Evolutionary conservation across 495 filamentous ascomycete genomes (phyloP).

Genomic region (Sabuloglossum arenarium): DNA sequence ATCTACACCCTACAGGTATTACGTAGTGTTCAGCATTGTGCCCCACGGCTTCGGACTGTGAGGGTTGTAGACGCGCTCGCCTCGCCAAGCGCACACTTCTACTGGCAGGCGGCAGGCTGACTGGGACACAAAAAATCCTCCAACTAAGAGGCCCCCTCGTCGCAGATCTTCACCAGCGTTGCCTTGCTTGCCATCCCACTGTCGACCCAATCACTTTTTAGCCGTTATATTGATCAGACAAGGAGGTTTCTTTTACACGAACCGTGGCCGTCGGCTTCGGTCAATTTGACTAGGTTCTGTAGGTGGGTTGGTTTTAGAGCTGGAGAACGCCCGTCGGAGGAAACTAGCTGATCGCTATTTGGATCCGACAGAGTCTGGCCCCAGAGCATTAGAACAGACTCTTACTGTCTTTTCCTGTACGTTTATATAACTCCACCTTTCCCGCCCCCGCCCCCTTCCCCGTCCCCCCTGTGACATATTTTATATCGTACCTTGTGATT

Average conservation of each 20-base stretch:
- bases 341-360: not conserved
- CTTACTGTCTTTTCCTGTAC: not conserved
- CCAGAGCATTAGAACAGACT: not conserved
- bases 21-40: not conserved
- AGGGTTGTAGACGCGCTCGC: not conserved
- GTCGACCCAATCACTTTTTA: not conserved
- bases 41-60: not conserved
- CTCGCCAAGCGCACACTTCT: not conserved
- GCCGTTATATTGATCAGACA: not conserved
- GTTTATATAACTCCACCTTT: not conserved
- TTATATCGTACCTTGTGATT: not conserved
- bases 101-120: not conserved
- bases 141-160: not conserved
- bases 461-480: not conserved
- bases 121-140: not conserved
- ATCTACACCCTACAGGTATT: not conserved
- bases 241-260: not conserved
- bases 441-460: not conserved
- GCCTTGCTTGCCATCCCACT: not conserved
- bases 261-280: not conserved
- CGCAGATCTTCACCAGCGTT: not conserved
- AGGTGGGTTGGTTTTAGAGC: too few relatives aligned
- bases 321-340: too few relatives aligned
- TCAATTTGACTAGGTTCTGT: too few relatives aligned
- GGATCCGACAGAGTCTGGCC: not conserved